Conservation (phyloP, 371 early-diverging fungal species). For the Basidiobolus heterosporus region DNA sequence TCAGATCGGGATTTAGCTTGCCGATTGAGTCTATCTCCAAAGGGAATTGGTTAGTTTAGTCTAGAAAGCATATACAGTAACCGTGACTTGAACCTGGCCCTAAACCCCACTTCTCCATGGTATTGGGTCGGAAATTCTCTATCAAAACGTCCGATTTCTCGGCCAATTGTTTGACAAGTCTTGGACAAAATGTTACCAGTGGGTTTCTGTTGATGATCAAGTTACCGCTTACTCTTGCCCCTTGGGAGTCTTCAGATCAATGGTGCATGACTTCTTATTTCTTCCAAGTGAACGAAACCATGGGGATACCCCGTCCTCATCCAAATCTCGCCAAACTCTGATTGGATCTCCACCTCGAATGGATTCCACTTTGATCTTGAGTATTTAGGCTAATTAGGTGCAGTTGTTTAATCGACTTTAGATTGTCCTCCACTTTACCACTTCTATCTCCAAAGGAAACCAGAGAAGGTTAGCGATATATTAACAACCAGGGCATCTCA, state of each 20-base stretch:
- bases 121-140: conserved; percentile 36
- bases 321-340: conserved; percentile 28
- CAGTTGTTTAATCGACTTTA: background rate
- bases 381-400: background rate
- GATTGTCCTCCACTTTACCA: conserved; percentile 10
- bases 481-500: background rate
- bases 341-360: conserved; percentile 31
- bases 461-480: background rate
- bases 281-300: conserved; percentile 29
- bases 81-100: conserved; percentile 22
- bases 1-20: conserved; percentile 19
- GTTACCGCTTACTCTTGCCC: conserved; percentile 19
- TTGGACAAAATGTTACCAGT: conserved; percentile 1
- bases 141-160: conserved; percentile 28
- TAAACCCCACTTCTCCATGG: conserved; percentile 42
- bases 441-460: conserved; percentile 22
- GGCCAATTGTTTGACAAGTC: conserved; percentile 23
- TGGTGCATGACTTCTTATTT: conserved; percentile 33
- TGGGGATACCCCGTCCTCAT: conserved; percentile 25
- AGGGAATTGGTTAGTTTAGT: background rate
- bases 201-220: background rate
- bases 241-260: conserved; percentile 23
- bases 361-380: conserved; percentile 31
- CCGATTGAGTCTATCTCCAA: conserved; percentile 17
- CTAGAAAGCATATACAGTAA: background rate